Evolutionary conservation across 768 basidiomycete genomes (phyloP).

Genomic region (Melanogaster broomeanus): DNA sequence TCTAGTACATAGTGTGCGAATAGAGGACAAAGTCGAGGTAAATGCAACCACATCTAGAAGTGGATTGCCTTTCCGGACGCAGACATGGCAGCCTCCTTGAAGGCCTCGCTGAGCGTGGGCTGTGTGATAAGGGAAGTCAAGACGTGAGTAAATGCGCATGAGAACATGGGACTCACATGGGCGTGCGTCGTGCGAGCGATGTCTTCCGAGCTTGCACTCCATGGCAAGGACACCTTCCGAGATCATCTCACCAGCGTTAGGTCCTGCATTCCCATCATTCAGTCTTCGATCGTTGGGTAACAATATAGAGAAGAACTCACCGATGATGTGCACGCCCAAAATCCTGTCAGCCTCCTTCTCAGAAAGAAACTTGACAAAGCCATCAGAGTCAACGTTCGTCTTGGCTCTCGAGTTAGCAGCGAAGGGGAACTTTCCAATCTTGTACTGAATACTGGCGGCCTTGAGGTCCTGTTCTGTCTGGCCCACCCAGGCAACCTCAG

Average conservation of each 20-base stretch:
- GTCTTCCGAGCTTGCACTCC: slow-evolving; percentile 92
- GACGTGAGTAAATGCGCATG: background rate
- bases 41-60: slow-evolving; percentile 49
- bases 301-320: slow-evolving; percentile 34
- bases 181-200: slow-evolving; percentile 91
- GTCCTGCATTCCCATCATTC: slow-evolving; percentile 41
- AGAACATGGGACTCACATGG: slow-evolving; percentile 60
- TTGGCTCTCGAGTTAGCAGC: slow-evolving; percentile 94
- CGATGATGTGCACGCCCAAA: slow-evolving; percentile 92
- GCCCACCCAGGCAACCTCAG: slow-evolving; percentile 93
- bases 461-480: slow-evolving; percentile 97
- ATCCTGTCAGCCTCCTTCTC: slow-evolving; percentile 97
- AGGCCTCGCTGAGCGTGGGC: slow-evolving; percentile 88
- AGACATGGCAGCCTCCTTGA: slow-evolving; percentile 95
- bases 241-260: slow-evolving; percentile 98
- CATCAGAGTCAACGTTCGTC: slow-evolving; percentile 90
- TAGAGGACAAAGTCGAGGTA: slow-evolving; percentile 9
- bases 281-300: background rate
- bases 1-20: slow-evolving; percentile 21
- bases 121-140: slow-evolving; percentile 32
- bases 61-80: slow-evolving; percentile 83
- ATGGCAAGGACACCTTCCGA: slow-evolving; percentile 86
- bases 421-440: slow-evolving; percentile 94
- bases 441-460: slow-evolving; percentile 85
- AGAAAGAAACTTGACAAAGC: slow-evolving; percentile 87